A percentile compares a stretch with the other conserved stretches of the same genome.
phyloP scores from a whole-genome alignment of 2,329 filamentous ascomycete species.

The Coniochaeta ligniaria region DNA sequence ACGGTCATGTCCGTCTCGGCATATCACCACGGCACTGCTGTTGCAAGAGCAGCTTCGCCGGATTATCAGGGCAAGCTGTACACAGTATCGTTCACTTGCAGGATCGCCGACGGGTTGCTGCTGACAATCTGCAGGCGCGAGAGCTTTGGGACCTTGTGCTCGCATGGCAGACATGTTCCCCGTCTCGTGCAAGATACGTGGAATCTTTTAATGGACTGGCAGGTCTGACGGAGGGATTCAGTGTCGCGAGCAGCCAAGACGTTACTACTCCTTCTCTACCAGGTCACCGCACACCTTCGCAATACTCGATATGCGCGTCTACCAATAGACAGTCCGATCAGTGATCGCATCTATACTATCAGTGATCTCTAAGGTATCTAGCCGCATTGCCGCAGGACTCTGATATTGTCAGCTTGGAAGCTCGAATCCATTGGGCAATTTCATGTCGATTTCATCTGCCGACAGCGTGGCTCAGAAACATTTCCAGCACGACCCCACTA shows the following conservation, averaged over 20 bases:
- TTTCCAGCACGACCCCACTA: background rate
- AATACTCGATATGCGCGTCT: background rate
- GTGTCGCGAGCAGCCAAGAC: no score
- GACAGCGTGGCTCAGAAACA: background rate
- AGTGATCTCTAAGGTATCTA: no score
- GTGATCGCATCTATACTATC: background rate
- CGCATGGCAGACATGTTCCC: background rate
- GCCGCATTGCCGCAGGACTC: background rate
- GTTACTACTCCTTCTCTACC: background rate
- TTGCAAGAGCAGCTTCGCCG: background rate
- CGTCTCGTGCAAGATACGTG: background rate
- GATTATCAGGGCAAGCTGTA: background rate
- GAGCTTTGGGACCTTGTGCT: background rate
- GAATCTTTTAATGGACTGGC: background rate
- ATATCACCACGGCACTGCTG: background rate
- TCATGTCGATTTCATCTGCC: conserved; percentile 1
- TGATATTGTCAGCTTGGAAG: background rate
- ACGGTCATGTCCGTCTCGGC: background rate
- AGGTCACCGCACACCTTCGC: no score
- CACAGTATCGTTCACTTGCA: background rate
- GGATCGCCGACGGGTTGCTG: background rate
- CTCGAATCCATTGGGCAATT: background rate
- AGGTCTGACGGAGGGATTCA: no score
- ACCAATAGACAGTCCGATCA: background rate
- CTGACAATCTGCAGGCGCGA: background rate